Conservation (phyloP, 176 grass and related monocot genomes). For the Musa schizocarpa region DNA sequence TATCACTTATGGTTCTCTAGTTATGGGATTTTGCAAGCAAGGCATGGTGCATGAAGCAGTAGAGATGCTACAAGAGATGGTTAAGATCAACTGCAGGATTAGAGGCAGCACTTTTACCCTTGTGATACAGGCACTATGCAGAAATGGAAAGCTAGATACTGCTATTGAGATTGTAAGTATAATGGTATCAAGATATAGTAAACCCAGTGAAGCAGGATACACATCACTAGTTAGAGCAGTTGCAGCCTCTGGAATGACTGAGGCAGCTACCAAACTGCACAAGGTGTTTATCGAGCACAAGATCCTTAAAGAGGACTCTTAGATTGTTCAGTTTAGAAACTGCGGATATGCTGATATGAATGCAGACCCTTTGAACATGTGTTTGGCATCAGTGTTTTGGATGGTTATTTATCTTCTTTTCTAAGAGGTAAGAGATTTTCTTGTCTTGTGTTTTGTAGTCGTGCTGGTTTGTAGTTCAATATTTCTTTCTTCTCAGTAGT, state of each 20-base stretch:
- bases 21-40: slow-evolving; percentile 66
- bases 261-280: slow-evolving; percentile 40
- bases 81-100: slow-evolving; percentile 45
- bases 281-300: slow-evolving; percentile 35
- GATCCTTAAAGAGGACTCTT: slow-evolving; percentile 33
- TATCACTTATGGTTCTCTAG: slow-evolving; percentile 56
- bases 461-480: neutral
- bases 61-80: slow-evolving; percentile 40
- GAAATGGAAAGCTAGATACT: slow-evolving; percentile 40
- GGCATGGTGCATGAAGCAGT: slow-evolving; percentile 42
- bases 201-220: slow-evolving; percentile 32
- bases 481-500: neutral
- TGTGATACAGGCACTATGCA: slow-evolving; percentile 50
- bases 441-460: neutral
- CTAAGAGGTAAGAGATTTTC: neutral
- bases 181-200: slow-evolving; percentile 39
- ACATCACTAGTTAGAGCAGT: slow-evolving; percentile 43
- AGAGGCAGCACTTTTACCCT: slow-evolving; percentile 56
- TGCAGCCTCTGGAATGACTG: slow-evolving; percentile 36
- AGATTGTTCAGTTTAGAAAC: neutral
- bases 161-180: slow-evolving; percentile 40
- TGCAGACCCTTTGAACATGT: neutral
- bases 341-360: neutral
- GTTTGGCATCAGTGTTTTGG: neutral
- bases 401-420: neutral